phyloP scores from a whole-genome alignment of 371 early-diverging fungal genomes.

The Spraguea lophii region DNA sequence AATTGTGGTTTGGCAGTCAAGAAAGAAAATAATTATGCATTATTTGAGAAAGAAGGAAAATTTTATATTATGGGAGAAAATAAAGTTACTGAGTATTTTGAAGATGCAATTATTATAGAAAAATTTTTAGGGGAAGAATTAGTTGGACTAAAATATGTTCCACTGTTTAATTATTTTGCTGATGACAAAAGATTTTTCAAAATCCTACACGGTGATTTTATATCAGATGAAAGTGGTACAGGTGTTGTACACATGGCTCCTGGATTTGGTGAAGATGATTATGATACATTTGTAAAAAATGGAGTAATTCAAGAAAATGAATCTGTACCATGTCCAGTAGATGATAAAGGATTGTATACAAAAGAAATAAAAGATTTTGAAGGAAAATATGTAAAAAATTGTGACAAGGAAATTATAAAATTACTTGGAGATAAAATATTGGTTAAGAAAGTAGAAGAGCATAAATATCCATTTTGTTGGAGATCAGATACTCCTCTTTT shows the following conservation, averaged over 20 bases:
- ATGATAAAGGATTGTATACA: slow-evolving; percentile 73
- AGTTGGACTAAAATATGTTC: slow-evolving; percentile 67
- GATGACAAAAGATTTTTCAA: slow-evolving; percentile 57
- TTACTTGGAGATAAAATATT: slow-evolving; percentile 35
- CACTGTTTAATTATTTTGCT: slow-evolving; percentile 67
- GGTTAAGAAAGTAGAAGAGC: slow-evolving; percentile 49
- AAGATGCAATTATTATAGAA: slow-evolving; percentile 9
- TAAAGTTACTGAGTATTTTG: slow-evolving; percentile 25
- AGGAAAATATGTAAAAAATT: slow-evolving; percentile 81
- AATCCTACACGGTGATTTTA: slow-evolving; percentile 69
- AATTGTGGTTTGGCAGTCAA: slow-evolving; percentile 80
- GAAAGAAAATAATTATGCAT: slow-evolving; percentile 72
- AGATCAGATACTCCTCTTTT: slow-evolving; percentile 93
- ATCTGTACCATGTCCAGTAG: slow-evolving; percentile 69
- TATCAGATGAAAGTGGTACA: slow-evolving; percentile 83
- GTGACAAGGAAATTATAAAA: slow-evolving; percentile 79
- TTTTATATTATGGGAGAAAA: slow-evolving; percentile 18
- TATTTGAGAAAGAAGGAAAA: slow-evolving; percentile 56
- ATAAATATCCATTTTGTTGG: slow-evolving; percentile 87
- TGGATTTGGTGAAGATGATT: slow-evolving; percentile 99
- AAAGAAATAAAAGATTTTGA: slow-evolving; percentile 50
- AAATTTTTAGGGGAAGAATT: slow-evolving; percentile 59
- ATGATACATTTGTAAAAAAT: slow-evolving; percentile 67
- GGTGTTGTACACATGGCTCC: slow-evolving; percentile 99
- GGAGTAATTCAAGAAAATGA: slow-evolving; percentile 66